These are phyloP conservation scores for Xylaria arbuscula DNA, from an alignment of 2,329 filamentous ascomycete species.

Conservation along the genomic window DNA sequence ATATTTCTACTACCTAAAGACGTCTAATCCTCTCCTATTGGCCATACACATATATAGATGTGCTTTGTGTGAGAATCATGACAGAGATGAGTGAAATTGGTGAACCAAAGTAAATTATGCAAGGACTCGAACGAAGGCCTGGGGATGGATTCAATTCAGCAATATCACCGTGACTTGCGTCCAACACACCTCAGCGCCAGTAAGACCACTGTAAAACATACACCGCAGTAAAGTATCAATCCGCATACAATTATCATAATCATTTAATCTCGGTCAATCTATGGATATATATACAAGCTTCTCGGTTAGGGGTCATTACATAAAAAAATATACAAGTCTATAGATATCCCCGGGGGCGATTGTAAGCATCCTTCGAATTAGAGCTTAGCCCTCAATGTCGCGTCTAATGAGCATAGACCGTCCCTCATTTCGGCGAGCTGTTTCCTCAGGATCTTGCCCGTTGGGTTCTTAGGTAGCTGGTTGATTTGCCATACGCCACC, in stretches of 20 bases:
- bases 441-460: slow-evolving; percentile 53
- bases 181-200: too few relatives aligned
- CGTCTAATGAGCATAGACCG: slow-evolving; percentile 48
- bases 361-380: slow-evolving; percentile 1
- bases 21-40: too few relatives aligned
- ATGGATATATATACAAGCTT: slow-evolving; percentile 2
- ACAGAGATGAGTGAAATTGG: neutral
- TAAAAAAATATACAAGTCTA: slow-evolving; percentile 13
- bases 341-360: neutral
- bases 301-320: neutral
- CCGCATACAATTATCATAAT: neutral
- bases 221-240: too few relatives aligned
- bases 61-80: too few relatives aligned
- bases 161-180: too few relatives aligned
- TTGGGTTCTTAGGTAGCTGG: slow-evolving; percentile 52
- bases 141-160: too few relatives aligned
- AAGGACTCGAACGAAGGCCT: too few relatives aligned
- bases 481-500: slow-evolving; percentile 52
- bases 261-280: neutral
- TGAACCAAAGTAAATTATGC: too few relatives aligned
- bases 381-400: slow-evolving; percentile 29
- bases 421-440: slow-evolving; percentile 49
- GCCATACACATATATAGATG: too few relatives aligned
- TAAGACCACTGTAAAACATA: too few relatives aligned
- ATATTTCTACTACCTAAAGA: too few relatives aligned